Conservation (phyloP, 1,284 basidiomycete genomes). For the Melampsora abietis-canadensis region DNA sequence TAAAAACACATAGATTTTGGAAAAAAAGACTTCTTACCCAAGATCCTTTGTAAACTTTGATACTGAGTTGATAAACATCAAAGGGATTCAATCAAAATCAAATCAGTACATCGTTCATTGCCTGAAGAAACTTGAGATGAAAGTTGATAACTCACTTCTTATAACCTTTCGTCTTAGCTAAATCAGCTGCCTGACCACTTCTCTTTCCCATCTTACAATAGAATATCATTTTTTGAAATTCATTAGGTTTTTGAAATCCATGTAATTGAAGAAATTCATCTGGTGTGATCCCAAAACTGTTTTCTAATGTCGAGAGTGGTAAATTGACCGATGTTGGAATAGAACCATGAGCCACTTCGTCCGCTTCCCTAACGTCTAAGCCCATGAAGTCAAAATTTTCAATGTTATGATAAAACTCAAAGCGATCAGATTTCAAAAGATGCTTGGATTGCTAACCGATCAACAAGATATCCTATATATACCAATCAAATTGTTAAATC, state of each 20-base stretch:
- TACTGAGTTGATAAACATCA: background rate
- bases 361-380: slow-evolving; percentile 80
- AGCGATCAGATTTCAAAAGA: too few relatives aligned
- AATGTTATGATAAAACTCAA: slow-evolving; percentile 12
- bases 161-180: slow-evolving; percentile 79
- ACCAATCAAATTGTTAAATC: background rate
- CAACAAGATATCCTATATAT: too few relatives aligned
- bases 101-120: background rate
- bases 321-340: slow-evolving; percentile 94
- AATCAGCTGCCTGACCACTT: slow-evolving; percentile 74
- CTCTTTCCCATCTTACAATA: slow-evolving; percentile 91
- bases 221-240: slow-evolving; percentile 77
- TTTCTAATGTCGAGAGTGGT: slow-evolving; percentile 74
- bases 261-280: slow-evolving; percentile 59
- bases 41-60: slow-evolving; percentile 26
- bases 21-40: slow-evolving; percentile 14
- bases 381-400: slow-evolving; percentile 44
- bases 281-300: slow-evolving; percentile 64
- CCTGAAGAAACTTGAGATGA: background rate
- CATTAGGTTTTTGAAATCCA: slow-evolving; percentile 77
- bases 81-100: background rate
- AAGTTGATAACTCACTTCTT: slow-evolving; percentile 62
- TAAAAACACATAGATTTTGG: too few relatives aligned
- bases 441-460: too few relatives aligned
- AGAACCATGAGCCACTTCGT: slow-evolving; percentile 87